Percentiles rank a stretch among this genome's conserved stretches.
Conservation (phyloP, 345 rosid genomes). For the Salix koriyanagi region DNA sequence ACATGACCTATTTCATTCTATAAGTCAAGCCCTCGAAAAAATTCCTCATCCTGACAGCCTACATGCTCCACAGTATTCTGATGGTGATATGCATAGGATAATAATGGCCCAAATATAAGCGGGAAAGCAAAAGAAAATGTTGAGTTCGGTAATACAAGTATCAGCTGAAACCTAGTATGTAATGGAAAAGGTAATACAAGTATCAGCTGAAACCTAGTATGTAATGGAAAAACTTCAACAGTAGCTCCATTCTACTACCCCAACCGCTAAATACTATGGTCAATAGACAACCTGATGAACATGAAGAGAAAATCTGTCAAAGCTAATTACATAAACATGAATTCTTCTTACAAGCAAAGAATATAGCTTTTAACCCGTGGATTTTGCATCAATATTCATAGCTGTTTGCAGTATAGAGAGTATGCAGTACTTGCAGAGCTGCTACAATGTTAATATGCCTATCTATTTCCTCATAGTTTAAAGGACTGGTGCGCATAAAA, state of each 20-base stretch:
- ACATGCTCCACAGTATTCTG: background rate
- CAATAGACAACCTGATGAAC: slow-evolving; percentile 5
- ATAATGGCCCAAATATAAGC: background rate
- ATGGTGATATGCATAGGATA: background rate
- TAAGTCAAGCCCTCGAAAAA: background rate
- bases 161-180: background rate
- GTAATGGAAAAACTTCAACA: background rate
- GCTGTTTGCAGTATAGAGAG: no score
- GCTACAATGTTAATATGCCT: no score
- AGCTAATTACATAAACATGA: no score
- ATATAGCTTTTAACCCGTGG: no score
- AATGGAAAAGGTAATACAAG: background rate
- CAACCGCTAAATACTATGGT: background rate
- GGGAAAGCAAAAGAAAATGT: background rate
- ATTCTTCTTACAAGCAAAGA: background rate
- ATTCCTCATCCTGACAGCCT: background rate
- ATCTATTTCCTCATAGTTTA: no score
- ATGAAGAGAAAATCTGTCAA: background rate
- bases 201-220: background rate
- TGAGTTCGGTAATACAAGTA: background rate
- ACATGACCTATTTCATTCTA: background rate
- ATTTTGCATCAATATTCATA: no score
- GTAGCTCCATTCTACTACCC: background rate
- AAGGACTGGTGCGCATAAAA: no score
- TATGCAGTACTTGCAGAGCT: no score